Conservation (phyloP, 176 grass and related monocot genomes). For the Panicum miliaceum region DNA sequence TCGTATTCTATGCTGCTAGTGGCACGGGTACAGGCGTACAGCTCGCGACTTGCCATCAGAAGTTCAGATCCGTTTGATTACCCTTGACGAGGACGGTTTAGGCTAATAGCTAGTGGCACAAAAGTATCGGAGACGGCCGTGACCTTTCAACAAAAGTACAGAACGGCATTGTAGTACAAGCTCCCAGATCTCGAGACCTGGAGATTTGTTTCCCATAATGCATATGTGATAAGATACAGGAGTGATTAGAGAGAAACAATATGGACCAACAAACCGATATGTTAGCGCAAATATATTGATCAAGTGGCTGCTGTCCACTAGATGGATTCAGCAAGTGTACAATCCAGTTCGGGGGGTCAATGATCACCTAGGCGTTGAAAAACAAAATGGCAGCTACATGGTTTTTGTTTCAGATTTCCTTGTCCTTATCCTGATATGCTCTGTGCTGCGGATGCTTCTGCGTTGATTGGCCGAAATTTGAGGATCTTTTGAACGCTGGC, state of each 20-base stretch:
- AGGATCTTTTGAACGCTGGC: slow-evolving; percentile 74
- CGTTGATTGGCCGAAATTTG: slow-evolving; percentile 55
- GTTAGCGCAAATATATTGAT: neutral
- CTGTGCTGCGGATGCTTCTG: slow-evolving; percentile 26
- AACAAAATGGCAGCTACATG: neutral
- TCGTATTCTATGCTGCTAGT: slow-evolving; percentile 24
- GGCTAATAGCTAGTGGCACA: neutral
- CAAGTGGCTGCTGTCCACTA: neutral
- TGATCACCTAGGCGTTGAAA: neutral
- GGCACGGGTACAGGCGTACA: neutral
- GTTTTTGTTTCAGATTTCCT: slow-evolving; percentile 21
- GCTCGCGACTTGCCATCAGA: neutral
- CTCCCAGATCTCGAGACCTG: neutral
- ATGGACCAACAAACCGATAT: neutral
- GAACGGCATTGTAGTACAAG: neutral
- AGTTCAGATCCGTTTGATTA: slow-evolving; percentile 4
- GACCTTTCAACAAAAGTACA: neutral
- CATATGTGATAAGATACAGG: neutral
- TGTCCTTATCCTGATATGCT: neutral
- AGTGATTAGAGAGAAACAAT: neutral
- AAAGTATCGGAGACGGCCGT: neutral
- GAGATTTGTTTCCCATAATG: neutral
- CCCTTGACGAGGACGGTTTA: neutral
- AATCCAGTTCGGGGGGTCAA: neutral
- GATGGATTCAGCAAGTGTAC: neutral